Evolutionary conservation across 2,329 filamentous ascomycete genomes (phyloP).

Genomic region (Claviceps cyperi): DNA sequence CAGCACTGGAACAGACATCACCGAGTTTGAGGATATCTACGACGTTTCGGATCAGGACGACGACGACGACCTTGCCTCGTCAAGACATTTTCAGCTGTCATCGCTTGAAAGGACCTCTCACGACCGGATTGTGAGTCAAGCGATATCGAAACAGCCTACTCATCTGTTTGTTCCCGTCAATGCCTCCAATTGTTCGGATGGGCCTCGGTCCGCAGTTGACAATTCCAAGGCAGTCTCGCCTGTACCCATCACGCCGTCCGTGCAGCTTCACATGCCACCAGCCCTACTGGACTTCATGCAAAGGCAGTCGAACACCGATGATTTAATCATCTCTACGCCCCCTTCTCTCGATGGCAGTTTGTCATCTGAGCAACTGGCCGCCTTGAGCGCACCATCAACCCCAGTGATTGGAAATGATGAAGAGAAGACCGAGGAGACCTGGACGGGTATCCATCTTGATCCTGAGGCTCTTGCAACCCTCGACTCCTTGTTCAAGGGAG

Average conservation of each 20-base stretch:
- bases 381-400: conserved; percentile 71
- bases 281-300: conserved; percentile 59
- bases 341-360: conserved; percentile 84
- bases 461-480: conserved; percentile 69
- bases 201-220: conserved; percentile 30
- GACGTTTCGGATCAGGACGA: conserved; percentile 64
- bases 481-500: conserved; percentile 50
- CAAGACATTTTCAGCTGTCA: conserved; percentile 12
- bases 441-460: conserved; percentile 63
- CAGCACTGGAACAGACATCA: conserved; percentile 49
- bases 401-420: conserved; percentile 52
- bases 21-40: conserved; percentile 77
- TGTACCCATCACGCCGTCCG: conserved; percentile 48
- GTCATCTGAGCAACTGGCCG: conserved; percentile 74
- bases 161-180: conserved; percentile 38
- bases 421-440: conserved; percentile 43
- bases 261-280: conserved; percentile 61
- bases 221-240: conserved; percentile 38
- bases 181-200: conserved; percentile 17
- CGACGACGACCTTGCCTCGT: conserved; percentile 29
- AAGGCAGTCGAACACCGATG: conserved; percentile 43
- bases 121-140: conserved; percentile 21
- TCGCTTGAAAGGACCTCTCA: conserved; percentile 23
- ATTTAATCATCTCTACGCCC: conserved; percentile 64
- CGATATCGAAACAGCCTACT: conserved; percentile 20